A percentile compares a stretch with the other conserved stretches of the same genome.
These are phyloP conservation scores for Liquidambar formosana DNA, from an alignment of 164 flowering plant species.

Conservation along the genomic window DNA sequence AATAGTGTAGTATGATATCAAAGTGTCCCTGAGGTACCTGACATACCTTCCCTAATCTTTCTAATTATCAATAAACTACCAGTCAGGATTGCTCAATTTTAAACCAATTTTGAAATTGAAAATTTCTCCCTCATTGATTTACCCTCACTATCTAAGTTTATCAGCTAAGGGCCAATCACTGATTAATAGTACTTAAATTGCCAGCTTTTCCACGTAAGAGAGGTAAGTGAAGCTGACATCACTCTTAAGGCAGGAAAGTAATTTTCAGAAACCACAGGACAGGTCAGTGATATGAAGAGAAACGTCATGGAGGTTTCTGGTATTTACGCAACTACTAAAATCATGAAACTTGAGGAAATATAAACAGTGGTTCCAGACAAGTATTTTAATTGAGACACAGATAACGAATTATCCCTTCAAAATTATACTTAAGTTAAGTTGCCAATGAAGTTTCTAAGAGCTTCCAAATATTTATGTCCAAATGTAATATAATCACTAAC, in stretches of 20 bases:
- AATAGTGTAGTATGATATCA: neutral
- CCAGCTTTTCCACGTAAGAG: neutral
- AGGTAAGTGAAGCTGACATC: neutral
- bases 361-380: too few relatives aligned
- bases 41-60: neutral
- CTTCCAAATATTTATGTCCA: neutral
- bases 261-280: neutral
- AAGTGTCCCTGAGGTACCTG: neutral
- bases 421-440: neutral
- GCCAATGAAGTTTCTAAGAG: neutral
- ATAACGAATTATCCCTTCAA: neutral
- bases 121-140: neutral
- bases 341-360: neutral
- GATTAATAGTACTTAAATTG: too few relatives aligned
- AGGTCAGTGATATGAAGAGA: too few relatives aligned
- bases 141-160: too few relatives aligned
- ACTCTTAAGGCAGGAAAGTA: neutral
- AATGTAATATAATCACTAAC: slow-evolving; percentile 35
- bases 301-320: neutral
- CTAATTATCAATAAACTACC: neutral
- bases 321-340: neutral
- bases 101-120: neutral
- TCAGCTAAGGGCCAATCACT: too few relatives aligned
- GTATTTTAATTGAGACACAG: too few relatives aligned
- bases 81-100: neutral